Base-by-base conservation (phyloP, 306 rosid species). In the Sicyos edulis region DNA sequence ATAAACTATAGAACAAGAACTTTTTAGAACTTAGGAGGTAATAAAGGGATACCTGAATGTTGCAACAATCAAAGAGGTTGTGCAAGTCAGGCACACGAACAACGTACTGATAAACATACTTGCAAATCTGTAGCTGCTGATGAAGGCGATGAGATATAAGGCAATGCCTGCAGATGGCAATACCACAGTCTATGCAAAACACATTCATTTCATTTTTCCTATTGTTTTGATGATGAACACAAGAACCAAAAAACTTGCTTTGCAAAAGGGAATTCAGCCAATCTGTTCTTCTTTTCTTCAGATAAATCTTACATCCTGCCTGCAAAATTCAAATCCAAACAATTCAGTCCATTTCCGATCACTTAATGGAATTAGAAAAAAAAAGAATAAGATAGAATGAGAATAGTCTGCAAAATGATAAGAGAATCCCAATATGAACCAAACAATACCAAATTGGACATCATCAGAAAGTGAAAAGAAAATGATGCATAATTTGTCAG, bases 71-170 rank as follows among this genome's bases (percentile, higher is more conserved):
- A 40, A 89, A 87, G 73, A 75, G 81, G 75, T 93, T 86, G 76
- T 91, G 91, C 64, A 91, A 68, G 37, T 93, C 96, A 0, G 86
- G 84, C 70, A 84, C 87, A 54, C 97, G 96, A 67, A 91, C 83
- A 3, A 93, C 99, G 75, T 93, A 89, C 57, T 86, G 92, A 76
- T 86, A 91, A n/a, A 92, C 90, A 44, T 93, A 93, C 71, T 86
- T 85, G 88, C 86, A 91, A 72, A 93, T 89, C 84, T 93, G 99
- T 74, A 93, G 81, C 42, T 82, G 81, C 61, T 83, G 82, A 76
- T 93, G 99, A n/a, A 72, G 83, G 72, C 83, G 76, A 81, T 93
- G 99, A 76, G 86, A 79, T 54, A 77, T 81, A 74, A 77, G 55
- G 62, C 99, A 93, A 84, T 88, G 90, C 82, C 84, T 88, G 79